Percentiles rank a stretch among this genome's conserved stretches.
These are phyloP conservation scores for Cairneyella variabilis DNA, from an alignment of 495 filamentous ascomycete species.

Conservation along the genomic window DNA sequence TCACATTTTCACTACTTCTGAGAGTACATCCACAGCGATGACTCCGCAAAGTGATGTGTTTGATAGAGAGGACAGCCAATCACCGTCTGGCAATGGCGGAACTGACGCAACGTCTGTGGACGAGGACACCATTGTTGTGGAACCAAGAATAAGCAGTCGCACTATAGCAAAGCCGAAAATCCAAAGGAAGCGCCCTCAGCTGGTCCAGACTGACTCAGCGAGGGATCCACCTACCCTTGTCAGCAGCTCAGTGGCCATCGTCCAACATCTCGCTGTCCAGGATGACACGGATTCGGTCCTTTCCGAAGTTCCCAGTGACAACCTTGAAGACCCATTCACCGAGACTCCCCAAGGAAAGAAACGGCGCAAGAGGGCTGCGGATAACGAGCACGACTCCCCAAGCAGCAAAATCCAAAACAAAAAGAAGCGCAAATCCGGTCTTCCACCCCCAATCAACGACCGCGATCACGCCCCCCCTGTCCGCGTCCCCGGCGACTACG, in stretches of 20 bases:
- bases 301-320: slow-evolving; percentile 12
- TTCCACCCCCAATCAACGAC: slow-evolving; percentile 12
- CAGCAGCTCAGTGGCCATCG: neutral
- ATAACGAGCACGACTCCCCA: neutral
- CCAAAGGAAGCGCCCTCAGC: neutral
- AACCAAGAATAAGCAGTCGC: slow-evolving; percentile 2
- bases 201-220: slow-evolving; percentile 13
- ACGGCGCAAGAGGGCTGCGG: neutral
- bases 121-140: slow-evolving; percentile 23
- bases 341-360: neutral
- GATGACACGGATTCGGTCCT: slow-evolving; percentile 14
- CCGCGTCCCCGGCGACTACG: slow-evolving; percentile 72
- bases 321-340: neutral
- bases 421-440: slow-evolving; percentile 11
- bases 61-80: slow-evolving; percentile 1
- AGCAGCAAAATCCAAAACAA: neutral
- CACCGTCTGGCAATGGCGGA: slow-evolving; percentile 9
- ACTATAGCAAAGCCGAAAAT: slow-evolving; percentile 11
- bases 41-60: no score
- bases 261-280: slow-evolving; percentile 16
- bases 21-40: neutral
- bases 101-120: slow-evolving; percentile 28
- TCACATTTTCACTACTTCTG: slow-evolving; percentile 3
- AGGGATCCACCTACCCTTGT: slow-evolving; percentile 6
- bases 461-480: slow-evolving; percentile 30